A percentile compares a stretch with the other conserved stretches of the same genome.
phyloP scores from a whole-genome alignment of 2,329 filamentous ascomycete genomes.

The Fusarium zealandicum region DNA sequence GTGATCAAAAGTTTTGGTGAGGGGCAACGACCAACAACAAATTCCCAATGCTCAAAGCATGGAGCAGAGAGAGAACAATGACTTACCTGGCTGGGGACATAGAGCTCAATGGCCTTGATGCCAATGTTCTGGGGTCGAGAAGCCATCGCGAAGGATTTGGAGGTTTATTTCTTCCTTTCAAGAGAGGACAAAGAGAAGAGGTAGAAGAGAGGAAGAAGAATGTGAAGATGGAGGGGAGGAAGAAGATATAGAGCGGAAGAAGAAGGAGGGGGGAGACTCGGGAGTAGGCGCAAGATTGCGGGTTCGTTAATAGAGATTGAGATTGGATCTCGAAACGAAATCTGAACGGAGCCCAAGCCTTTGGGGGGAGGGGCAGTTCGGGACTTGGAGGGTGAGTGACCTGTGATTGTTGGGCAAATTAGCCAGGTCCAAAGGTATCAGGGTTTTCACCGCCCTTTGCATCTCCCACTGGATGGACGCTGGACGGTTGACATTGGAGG shows the following conservation, averaged over 20 bases:
- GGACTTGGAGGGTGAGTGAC: conserved; percentile 28
- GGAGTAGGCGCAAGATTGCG: conserved; percentile 38
- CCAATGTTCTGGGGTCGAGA: conserved; percentile 84
- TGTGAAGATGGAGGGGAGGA: conserved; percentile 30
- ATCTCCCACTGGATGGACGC: conserved; percentile 23
- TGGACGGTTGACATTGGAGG: conserved; percentile 25
- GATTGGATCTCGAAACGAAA: conserved; percentile 34
- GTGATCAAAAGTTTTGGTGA: conserved; percentile 27
- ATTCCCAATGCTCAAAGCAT: conserved; percentile 14
- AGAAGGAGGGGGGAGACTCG: conserved; percentile 19
- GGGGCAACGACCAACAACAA: conserved; percentile 31
- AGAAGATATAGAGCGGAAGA: conserved; percentile 8
- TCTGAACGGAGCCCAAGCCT: conserved; percentile 15
- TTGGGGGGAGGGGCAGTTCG: conserved; percentile 14
- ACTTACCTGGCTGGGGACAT: conserved; percentile 84
- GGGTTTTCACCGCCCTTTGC: conserved; percentile 41
- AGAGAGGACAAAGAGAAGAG: conserved; percentile 23
- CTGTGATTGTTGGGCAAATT: conserved; percentile 33
- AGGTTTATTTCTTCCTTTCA: conserved; percentile 10
- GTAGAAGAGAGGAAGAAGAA: conserved; percentile 22
- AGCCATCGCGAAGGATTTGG: conserved; percentile 62
- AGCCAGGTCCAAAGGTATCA: conserved; percentile 30
- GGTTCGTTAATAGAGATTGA: conserved; percentile 35
- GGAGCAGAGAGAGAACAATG: conserved; percentile 10
- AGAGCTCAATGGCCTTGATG: conserved; percentile 92